A percentile compares a stretch with the other conserved stretches of the same genome.
Conservation (phyloP, 768 basidiomycete species). For the Psilocybe sp. region DNA sequence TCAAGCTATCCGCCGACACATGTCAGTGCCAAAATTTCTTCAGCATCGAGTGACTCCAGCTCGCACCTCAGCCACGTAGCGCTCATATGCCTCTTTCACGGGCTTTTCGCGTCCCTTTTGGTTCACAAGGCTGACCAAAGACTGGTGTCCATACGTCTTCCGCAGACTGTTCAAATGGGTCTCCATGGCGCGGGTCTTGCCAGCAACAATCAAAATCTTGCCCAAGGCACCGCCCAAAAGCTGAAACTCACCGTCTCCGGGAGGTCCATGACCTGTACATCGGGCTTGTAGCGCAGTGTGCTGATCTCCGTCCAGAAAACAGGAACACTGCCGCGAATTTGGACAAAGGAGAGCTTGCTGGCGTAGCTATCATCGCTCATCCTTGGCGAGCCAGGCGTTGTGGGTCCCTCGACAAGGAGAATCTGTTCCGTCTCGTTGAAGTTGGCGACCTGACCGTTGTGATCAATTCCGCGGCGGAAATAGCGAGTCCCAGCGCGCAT, state of each 20-base stretch:
- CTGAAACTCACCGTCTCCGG: constrained; percentile 67
- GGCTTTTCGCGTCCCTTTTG: constrained; percentile 91
- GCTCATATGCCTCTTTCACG: constrained; percentile 94
- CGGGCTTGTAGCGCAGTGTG: constrained; percentile 93
- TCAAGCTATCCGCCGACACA: constrained; percentile 40
- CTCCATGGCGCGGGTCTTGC: constrained; percentile 53
- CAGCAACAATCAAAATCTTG: background rate
- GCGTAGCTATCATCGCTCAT: constrained; percentile 44
- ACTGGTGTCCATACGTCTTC: constrained; percentile 71
- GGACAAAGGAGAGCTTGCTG: constrained; percentile 80
- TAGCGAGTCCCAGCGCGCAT: constrained; percentile 96
- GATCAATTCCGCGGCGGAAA: constrained; percentile 91
- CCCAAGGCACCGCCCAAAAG: background rate
- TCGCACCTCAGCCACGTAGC: constrained; percentile 60
- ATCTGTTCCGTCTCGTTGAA: constrained; percentile 99
- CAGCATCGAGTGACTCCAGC: background rate
- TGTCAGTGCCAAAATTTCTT: background rate
- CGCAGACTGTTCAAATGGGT: constrained; percentile 75
- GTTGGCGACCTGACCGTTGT: constrained; percentile 88
- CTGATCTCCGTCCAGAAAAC: constrained; percentile 97
- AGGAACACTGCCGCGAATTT: constrained; percentile 91
- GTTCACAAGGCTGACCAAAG: constrained; percentile 89
- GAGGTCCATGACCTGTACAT: constrained; percentile 93
- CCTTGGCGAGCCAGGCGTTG: constrained; percentile 35
- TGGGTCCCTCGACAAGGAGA: constrained; percentile 66